phyloP scores from a whole-genome alignment of 768 basidiomycete genomes.

The Russula foetens region DNA sequence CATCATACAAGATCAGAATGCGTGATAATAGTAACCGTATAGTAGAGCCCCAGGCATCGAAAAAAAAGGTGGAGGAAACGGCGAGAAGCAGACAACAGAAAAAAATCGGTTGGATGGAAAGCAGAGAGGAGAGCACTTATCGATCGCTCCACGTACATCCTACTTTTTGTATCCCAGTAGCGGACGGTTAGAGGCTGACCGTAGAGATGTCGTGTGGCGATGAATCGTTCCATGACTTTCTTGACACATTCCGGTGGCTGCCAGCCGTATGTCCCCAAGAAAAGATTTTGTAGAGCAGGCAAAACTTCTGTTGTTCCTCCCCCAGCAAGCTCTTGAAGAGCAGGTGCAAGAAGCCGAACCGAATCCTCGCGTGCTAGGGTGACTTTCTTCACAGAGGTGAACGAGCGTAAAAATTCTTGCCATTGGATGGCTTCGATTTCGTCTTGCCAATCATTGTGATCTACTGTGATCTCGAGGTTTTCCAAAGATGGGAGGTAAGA shows the following conservation, averaged over 20 bases:
- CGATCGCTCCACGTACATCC: too few species aligned
- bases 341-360: background rate
- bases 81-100: too few species aligned
- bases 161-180: too few species aligned
- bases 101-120: too few species aligned
- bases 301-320: background rate
- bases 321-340: background rate
- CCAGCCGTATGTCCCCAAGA: background rate
- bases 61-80: too few species aligned
- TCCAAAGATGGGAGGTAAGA: background rate
- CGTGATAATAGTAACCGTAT: too few species aligned
- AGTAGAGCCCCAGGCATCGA: too few species aligned
- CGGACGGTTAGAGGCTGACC: too few species aligned
- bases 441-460: background rate
- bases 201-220: background rate
- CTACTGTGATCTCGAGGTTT: background rate
- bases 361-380: background rate
- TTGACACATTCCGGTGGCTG: background rate
- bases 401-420: background rate
- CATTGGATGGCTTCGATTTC: background rate
- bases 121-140: too few species aligned
- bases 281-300: background rate
- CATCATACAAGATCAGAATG: too few species aligned
- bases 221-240: background rate
- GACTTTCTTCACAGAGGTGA: background rate